Evolutionary conservation across 208 protist genomes (phyloP), one percentile per base, ranked within the genome.

Genomic region (Zelonia costaricensis): DNA sequence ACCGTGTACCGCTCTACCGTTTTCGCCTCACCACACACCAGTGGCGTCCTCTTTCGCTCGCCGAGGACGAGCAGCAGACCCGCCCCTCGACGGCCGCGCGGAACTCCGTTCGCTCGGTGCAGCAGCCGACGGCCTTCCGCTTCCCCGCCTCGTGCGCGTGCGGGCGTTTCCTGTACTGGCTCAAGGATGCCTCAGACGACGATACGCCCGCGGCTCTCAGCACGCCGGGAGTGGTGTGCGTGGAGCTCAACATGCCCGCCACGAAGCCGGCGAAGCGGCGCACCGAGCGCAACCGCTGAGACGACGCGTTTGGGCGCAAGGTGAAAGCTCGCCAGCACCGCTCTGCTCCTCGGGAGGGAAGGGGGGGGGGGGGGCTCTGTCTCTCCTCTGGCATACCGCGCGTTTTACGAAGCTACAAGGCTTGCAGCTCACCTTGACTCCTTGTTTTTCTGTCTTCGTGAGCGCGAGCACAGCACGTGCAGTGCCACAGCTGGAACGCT

Each of bases 11-110:
- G 25, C 38, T 61, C 20, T 61, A 40, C 55, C 30, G 55, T 16
- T 61, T 61, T 16, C 28, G 40, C n/a, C 42, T 61, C 25, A 49
- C 55, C n/a, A 61, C 55, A 22, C 23, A 61, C 36, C 38, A 61
- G 28, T 47, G 42, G 55, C 28, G 15, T 15, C 25, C 23, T 25
- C 12, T 43, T 35, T 13, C 52, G 22, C 12, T 57, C 2, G 6
- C 4, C 28, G 36, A 57, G 13, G 52, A 45, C 20, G 36, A 43
- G 28, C 12, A 5, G 16, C 16, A 8, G 36, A 43, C 22, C 7
- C 36, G 36, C 12, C 7, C 52, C 33, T 57, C 52, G 8, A 45
- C 18, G 22, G 22, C 55, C 28, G 13, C 12, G 28, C 55, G 28
- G 7, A 23, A 6, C 2, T 61, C 8, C 15, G 8, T 31, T 1